Evolutionary conservation across 2,329 filamentous ascomycete species (phyloP), one percentile per base, ranked within the genome.

Genomic region (Fusarium odoratissimum): DNA sequence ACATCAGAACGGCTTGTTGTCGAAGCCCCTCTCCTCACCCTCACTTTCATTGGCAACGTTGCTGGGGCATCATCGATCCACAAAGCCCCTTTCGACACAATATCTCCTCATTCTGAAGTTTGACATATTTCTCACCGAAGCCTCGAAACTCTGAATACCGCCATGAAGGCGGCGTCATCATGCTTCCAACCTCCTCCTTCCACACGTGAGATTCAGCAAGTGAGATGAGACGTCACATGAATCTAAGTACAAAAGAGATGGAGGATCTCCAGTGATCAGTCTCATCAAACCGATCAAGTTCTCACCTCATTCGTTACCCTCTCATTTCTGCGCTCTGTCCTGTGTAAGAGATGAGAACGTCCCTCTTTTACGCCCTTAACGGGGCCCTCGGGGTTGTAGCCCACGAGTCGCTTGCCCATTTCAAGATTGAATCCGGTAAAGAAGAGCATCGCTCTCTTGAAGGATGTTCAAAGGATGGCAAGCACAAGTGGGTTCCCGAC

Each of bases 401-500:
- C 65, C 68, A 74, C 57, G 74, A 77, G 30, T 75, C 76, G 23
- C 67, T 76, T 46, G 71, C 72, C 28, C 64, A 75, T 71, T 73
- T 76, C 61, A 75, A 74, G 25, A 30, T 60, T 7, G 48, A 70
- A 28, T 46, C 54, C 44, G 51, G 63, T 11, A 62, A 64, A 28
- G 64, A 67, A 25, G 66, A 60, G 21, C 56, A 72, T 23, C 46
- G 38, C 37, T 60, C 62, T 41, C 72, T 73, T 52, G 75, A 77
- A 17, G 72, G 75, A 4, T 77, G 75, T 23, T 64, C 60, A 23
- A 77, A 77, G 42, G 48, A 61, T 59, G 75, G 70, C 41, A 76
- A 75, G 64, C 63, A 72, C 41, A 68, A 70, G 44, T 78, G 75
- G 75, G 72, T 77, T 58, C 76, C 76, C 21, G 72, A 78, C 64